Evolutionary conservation across 2,329 filamentous ascomycete species (phyloP), one percentile per base, ranked within the genome.

Genomic region (Sclerotinia trifoliorum): DNA sequence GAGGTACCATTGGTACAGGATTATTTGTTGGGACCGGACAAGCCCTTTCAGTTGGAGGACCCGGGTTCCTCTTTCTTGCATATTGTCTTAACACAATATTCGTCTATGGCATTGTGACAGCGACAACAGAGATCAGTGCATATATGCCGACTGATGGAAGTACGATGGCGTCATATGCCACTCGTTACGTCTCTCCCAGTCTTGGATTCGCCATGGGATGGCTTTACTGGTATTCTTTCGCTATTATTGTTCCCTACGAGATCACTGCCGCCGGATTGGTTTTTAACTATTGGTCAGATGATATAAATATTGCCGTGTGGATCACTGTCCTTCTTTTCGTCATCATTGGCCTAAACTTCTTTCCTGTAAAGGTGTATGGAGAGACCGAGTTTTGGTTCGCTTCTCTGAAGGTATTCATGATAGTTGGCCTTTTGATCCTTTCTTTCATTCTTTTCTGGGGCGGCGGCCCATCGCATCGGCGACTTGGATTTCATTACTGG

Each of bases 161-260:
- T 13, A 54, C 52, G 3, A 32, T 54, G 52, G 52, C 52, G 17
- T 54, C 52, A 32, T 54, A 54, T 54, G 52, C 26, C 5, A 32
- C 17, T 21, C 52, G 52, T 11, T 54, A 54, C 3, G 26, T 54
- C 15, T 54, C 52, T 32, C 52, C 52, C 26, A 54, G 52, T 54
- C 52, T 54, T 32, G 26, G 52, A 15, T 32, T 54, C 17, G 52
- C 52, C 19, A 54, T 54, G 51, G 51, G 51, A 11, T 54, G 51
- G 51, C 51, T 54, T 15, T 54, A 54, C 29, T 54, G 51, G 51
- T 54, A 54, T 32, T 54, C 26, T 54, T 54, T 54, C 17, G 51
- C 51, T 11, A 54, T 54, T 4, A 29, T 54, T 54, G 52, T 32
- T 32, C 52, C 52, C 26, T 54, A 54, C 17, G 52, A 54, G 17